These are phyloP conservation scores for Rhynchospora pubera DNA, from an alignment of 176 grass and related monocot species.

Conservation along the genomic window DNA sequence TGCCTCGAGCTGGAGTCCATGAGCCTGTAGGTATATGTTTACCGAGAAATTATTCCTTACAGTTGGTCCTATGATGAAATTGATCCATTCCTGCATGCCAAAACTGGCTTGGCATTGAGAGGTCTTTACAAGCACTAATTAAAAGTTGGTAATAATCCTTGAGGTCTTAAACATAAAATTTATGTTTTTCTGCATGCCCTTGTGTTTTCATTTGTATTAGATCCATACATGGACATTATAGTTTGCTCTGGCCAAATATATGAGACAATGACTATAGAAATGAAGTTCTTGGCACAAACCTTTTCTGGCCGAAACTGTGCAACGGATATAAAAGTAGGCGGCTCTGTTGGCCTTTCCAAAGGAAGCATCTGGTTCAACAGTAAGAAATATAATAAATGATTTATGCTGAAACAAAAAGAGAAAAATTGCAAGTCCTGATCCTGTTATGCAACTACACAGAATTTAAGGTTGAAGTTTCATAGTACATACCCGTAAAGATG, in stretches of 20 bases:
- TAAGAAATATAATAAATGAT: not conserved
- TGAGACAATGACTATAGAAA: not conserved
- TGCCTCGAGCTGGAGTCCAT: conserved; percentile 87
- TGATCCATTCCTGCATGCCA: not conserved
- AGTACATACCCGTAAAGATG: conserved; percentile 52
- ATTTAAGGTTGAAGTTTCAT: conserved; percentile 4
- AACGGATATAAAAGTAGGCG: conserved; percentile 80
- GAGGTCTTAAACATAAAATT: not conserved
- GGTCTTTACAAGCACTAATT: not conserved
- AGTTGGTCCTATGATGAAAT: not conserved
- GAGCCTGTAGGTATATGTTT: conserved; percentile 47
- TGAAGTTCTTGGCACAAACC: conserved; percentile 30
- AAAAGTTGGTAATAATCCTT: not conserved
- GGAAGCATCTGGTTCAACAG: conserved; percentile 64
- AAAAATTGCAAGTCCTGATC: not conserved
- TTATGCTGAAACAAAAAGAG: not conserved
- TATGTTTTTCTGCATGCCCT: too few relatives aligned
- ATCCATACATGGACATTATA: not conserved
- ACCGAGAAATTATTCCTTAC: not conserved
- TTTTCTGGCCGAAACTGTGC: conserved; percentile 98
- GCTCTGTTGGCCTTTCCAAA: conserved; percentile 50
- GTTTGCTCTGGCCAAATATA: not conserved
- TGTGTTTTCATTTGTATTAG: not conserved
- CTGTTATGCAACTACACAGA: not conserved
- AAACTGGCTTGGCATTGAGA: not conserved